phyloP scores from a whole-genome alignment of 139 green algal species.

The Pycnococcus provasolii region DNA sequence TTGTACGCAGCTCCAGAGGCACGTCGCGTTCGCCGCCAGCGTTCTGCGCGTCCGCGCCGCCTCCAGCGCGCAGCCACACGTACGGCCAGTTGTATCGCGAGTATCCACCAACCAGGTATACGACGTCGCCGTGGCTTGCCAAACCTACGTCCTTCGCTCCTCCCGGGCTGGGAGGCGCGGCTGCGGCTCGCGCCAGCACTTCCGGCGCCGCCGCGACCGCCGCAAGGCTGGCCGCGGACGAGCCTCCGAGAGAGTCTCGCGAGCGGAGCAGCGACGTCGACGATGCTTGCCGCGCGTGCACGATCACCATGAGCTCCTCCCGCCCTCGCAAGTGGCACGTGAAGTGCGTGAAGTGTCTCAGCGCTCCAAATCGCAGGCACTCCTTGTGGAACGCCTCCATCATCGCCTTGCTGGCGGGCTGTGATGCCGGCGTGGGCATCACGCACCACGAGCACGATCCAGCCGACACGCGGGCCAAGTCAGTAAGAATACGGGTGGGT shows the following conservation, averaged over 20 bases:
- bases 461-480: too few relatives aligned
- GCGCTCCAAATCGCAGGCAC: background rate
- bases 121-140: too few relatives aligned
- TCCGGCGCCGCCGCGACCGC: too few relatives aligned
- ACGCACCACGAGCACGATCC: too few relatives aligned
- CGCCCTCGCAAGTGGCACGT: background rate
- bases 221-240: background rate
- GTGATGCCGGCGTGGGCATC: too few relatives aligned
- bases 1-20: background rate
- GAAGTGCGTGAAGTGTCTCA: background rate
- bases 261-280: too few relatives aligned
- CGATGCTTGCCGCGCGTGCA: background rate
- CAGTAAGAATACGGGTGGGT: too few relatives aligned
- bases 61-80: background rate
- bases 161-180: too few relatives aligned
- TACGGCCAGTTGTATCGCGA: background rate
- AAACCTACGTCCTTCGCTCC: too few relatives aligned
- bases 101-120: background rate
- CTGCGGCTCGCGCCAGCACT: too few relatives aligned
- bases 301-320: slow-evolving; percentile 8
- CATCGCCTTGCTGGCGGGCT: background rate
- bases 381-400: slow-evolving; percentile 6
- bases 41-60: background rate
- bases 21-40: background rate
- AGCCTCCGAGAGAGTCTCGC: too few relatives aligned